Conservation (phyloP, 2,329 filamentous ascomycete genomes). For the Diplodia corticola region DNA sequence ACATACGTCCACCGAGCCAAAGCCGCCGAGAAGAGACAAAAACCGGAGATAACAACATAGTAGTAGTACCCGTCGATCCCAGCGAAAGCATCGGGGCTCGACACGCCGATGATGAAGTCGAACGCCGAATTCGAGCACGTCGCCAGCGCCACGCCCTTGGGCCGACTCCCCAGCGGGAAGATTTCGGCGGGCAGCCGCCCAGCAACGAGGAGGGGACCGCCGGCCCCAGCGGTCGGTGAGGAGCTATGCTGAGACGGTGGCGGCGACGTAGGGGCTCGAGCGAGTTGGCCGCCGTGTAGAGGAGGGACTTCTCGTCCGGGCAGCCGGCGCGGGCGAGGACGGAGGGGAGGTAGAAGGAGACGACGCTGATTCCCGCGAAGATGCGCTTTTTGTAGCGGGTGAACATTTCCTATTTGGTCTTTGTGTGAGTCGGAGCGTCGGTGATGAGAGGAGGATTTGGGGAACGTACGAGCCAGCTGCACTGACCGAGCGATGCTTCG, state of each 20-base stretch:
- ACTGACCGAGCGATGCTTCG: conserved; percentile 38
- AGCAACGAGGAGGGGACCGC: conserved; percentile 42
- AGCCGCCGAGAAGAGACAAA: conserved; percentile 35
- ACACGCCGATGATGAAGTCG: conserved; percentile 52
- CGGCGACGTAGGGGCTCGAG: conserved; percentile 43
- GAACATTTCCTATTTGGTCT: conserved; percentile 41
- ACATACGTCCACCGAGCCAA: conserved; percentile 43
- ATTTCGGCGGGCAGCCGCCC: conserved; percentile 36
- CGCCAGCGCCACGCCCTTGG: conserved; percentile 42
- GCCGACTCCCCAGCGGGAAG: conserved; percentile 34
- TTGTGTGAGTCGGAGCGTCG: neutral
- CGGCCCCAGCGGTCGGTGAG: conserved; percentile 45
- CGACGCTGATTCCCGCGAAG: conserved; percentile 53
- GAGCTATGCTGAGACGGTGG: conserved; percentile 44
- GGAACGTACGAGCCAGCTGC: conserved; percentile 34
- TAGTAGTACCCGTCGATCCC: conserved; percentile 43
- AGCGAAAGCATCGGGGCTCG: conserved; percentile 38
- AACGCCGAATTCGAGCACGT: conserved; percentile 38
- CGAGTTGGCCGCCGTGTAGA: conserved; percentile 45
- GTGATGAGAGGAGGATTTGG: too few species aligned
- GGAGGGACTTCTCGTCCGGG: conserved; percentile 47
- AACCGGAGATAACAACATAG: conserved; percentile 42
- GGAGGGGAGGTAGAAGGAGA: conserved; percentile 43
- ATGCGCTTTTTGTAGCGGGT: conserved; percentile 56
- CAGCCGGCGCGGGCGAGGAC: conserved; percentile 31